Conservation (phyloP, 225 moss, liverwort and hornwort species). For the Physcomitrium patens region DNA sequence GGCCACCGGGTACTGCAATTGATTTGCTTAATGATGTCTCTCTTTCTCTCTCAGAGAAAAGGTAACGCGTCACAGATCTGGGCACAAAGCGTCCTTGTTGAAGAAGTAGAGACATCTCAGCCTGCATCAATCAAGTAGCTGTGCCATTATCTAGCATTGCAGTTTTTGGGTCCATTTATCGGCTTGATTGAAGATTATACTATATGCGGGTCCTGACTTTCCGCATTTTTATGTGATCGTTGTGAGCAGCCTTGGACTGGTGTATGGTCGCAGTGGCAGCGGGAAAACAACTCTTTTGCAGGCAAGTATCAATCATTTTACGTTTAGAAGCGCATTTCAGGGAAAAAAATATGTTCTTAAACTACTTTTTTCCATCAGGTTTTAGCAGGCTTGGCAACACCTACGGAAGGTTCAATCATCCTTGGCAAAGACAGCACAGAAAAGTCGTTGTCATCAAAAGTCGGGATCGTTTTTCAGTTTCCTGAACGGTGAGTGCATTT, state of each 20-base stretch:
- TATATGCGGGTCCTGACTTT: background rate
- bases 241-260: constrained; percentile 72
- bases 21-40: constrained; percentile 83
- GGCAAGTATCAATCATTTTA: constrained; percentile 39
- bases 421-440: constrained; percentile 65
- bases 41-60: constrained; percentile 85
- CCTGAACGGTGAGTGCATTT: constrained; percentile 74
- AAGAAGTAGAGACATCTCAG: constrained; percentile 12
- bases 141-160: constrained; percentile 17
- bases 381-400: constrained; percentile 83
- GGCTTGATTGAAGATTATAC: constrained; percentile 14
- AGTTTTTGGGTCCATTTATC: constrained; percentile 15
- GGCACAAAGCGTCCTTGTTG: background rate
- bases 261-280: constrained; percentile 96
- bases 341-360: constrained; percentile 19
- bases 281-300: constrained; percentile 98
- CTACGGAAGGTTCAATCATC: constrained; percentile 76
- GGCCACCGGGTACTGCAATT: constrained; percentile 84
- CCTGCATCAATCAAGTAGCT: constrained; percentile 2
- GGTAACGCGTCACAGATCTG: constrained; percentile 43
- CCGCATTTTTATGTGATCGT: constrained; percentile 34
- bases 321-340: constrained; percentile 24
- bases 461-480: constrained; percentile 97
- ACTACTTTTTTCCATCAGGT: constrained; percentile 55
- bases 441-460: constrained; percentile 80